phyloP scores from a whole-genome alignment of 2,329 filamentous ascomycete genomes.

The Sarocladiaceae sp. region DNA sequence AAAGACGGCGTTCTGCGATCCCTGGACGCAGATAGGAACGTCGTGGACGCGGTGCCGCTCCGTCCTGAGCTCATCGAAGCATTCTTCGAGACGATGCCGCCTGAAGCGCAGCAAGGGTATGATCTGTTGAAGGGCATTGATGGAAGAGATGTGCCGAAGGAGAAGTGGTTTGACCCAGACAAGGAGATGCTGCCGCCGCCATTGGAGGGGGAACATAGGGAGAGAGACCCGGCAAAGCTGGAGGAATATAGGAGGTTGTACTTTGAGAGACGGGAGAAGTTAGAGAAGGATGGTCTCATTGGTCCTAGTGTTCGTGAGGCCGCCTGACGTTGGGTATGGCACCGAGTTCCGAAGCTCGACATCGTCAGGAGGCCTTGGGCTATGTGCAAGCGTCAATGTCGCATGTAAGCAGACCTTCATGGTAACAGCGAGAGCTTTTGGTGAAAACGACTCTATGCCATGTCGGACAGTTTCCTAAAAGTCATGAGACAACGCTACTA shows the following conservation, averaged over 20 bases:
- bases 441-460: too few relatives aligned
- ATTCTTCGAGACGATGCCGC: slow-evolving; percentile 12
- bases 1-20: slow-evolving; percentile 16
- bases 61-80: slow-evolving; percentile 13
- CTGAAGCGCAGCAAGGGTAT: slow-evolving; percentile 1
- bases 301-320: too few relatives aligned
- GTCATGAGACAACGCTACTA: too few relatives aligned
- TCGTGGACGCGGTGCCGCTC: slow-evolving; percentile 13
- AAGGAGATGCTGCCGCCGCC: slow-evolving; percentile 6
- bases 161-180: slow-evolving; percentile 11
- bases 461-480: too few relatives aligned
- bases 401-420: too few relatives aligned
- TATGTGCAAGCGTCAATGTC: too few relatives aligned
- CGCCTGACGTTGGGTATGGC: too few relatives aligned
- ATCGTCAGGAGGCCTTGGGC: too few relatives aligned
- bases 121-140: slow-evolving; percentile 13
- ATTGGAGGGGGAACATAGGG: not conserved
- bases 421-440: too few relatives aligned
- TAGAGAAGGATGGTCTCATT: not conserved
- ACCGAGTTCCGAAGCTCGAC: too few relatives aligned
- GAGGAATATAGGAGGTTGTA: not conserved
- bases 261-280: not conserved
- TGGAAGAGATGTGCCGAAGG: slow-evolving; percentile 6
- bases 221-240: not conserved
- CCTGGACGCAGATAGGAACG: slow-evolving; percentile 13